Conservation (phyloP, 495 filamentous ascomycete genomes). For the Annulohypoxylon maeteangense region DNA sequence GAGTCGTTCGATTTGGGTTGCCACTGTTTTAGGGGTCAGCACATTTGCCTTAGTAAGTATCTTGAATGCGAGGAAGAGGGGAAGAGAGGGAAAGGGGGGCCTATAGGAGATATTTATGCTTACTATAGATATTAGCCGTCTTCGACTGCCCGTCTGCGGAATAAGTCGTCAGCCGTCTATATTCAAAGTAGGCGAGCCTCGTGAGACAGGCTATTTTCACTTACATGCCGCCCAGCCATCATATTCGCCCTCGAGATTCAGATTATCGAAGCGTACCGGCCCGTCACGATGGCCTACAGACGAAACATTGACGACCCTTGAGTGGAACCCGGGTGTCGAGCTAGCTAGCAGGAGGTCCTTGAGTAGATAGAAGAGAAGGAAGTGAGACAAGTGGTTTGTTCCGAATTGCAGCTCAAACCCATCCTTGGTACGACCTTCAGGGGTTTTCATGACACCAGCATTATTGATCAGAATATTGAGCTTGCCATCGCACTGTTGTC, state of each 20-base stretch:
- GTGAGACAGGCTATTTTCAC: slow-evolving; percentile 42
- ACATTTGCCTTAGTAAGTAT: background rate
- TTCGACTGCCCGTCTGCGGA: slow-evolving; percentile 62
- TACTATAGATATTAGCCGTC: slow-evolving; percentile 59
- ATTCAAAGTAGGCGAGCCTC: background rate
- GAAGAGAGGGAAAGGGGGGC: background rate
- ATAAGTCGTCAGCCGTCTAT: background rate
- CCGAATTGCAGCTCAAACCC: slow-evolving; percentile 62
- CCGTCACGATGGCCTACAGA: slow-evolving; percentile 53
- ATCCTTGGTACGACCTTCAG: slow-evolving; percentile 54
- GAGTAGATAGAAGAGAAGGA: slow-evolving; percentile 64
- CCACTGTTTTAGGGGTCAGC: slow-evolving; percentile 30
- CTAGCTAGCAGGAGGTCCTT: slow-evolving; percentile 54
- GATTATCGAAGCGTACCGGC: slow-evolving; percentile 55
- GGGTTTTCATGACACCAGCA: slow-evolving; percentile 56
- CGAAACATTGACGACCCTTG: slow-evolving; percentile 52
- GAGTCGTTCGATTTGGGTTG: slow-evolving; percentile 43
- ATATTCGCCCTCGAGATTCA: slow-evolving; percentile 53
- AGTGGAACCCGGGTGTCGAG: slow-evolving; percentile 42
- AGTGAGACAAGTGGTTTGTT: slow-evolving; percentile 64
- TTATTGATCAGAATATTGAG: slow-evolving; percentile 51
- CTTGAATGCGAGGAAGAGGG: background rate
- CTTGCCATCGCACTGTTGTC: slow-evolving; percentile 38
- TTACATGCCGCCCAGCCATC: slow-evolving; percentile 28
- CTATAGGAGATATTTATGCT: background rate